Conservation (phyloP, 2,329 filamentous ascomycete species). For the Epichloe baconii region DNA sequence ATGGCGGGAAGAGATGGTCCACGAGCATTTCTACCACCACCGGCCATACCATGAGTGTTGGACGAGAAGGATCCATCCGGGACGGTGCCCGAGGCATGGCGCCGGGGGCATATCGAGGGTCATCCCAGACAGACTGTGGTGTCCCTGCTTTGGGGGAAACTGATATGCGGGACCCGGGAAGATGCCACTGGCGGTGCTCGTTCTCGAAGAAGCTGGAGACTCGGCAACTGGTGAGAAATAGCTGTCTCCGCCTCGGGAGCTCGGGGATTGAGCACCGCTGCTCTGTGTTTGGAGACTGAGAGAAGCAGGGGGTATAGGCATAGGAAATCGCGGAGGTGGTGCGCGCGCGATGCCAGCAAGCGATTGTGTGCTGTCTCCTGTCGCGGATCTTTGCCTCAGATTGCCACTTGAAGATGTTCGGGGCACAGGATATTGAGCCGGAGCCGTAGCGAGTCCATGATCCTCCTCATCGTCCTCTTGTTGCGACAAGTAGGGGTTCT, state of each 20-base stretch:
- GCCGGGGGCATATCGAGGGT: slow-evolving; percentile 80
- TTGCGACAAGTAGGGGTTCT: slow-evolving; percentile 64
- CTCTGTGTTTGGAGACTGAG: slow-evolving; percentile 57
- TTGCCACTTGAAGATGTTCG: slow-evolving; percentile 54
- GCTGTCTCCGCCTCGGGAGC: slow-evolving; percentile 55
- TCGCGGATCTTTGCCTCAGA: slow-evolving; percentile 63
- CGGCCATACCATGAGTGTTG: slow-evolving; percentile 49
- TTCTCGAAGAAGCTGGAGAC: slow-evolving; percentile 62
- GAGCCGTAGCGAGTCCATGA: slow-evolving; percentile 22
- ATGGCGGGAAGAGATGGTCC: slow-evolving; percentile 71
- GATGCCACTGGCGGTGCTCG: slow-evolving; percentile 62
- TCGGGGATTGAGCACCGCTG: slow-evolving; percentile 41
- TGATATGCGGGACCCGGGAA: slow-evolving; percentile 45
- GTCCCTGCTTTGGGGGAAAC: slow-evolving; percentile 63
- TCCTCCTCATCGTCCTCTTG: slow-evolving; percentile 51
- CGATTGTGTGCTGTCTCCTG: slow-evolving; percentile 53
- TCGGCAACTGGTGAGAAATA: slow-evolving; percentile 88
- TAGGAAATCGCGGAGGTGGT: slow-evolving; percentile 59
- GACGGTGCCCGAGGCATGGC: slow-evolving; percentile 73
- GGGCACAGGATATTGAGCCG: slow-evolving; percentile 23
- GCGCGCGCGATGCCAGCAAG: slow-evolving; percentile 43
- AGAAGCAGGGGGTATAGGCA: slow-evolving; percentile 42
- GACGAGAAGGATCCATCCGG: slow-evolving; percentile 54
- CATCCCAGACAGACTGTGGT: slow-evolving; percentile 56
- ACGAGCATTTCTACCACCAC: slow-evolving; percentile 52